These are phyloP conservation scores for Backusella westeae DNA, from an alignment of 192 early-diverging fungal genomes.

Conservation along the genomic window DNA sequence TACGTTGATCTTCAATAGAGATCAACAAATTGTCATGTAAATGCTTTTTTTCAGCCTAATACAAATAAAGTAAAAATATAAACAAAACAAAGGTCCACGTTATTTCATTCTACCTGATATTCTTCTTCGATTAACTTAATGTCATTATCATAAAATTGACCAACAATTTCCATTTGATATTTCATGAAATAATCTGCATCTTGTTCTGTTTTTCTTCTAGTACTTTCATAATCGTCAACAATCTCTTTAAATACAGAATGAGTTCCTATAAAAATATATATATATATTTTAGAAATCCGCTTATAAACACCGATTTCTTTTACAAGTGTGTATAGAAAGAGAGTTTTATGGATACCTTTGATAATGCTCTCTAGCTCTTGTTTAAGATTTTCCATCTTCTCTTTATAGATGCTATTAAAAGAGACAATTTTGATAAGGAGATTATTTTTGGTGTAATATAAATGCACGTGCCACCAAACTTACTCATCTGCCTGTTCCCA, in stretches of 20 bases:
- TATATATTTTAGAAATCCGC: not conserved
- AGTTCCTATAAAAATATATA: slow-evolving; percentile 9
- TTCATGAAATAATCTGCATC: slow-evolving; percentile 24
- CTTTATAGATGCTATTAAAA: slow-evolving; percentile 24
- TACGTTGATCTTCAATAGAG: slow-evolving; percentile 29
- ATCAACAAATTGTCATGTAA: slow-evolving; percentile 30
- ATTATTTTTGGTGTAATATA: not conserved
- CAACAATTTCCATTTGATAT: slow-evolving; percentile 21
- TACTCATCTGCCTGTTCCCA: slow-evolving; percentile 29
- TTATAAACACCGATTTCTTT: not conserved
- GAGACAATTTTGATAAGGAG: not conserved
- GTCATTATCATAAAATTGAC: slow-evolving; percentile 18
- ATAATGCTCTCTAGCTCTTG: slow-evolving; percentile 31
- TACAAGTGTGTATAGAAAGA: not conserved
- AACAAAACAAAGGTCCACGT: too few species aligned
- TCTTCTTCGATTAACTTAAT: slow-evolving; percentile 27
- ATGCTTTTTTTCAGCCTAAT: slow-evolving; percentile 19
- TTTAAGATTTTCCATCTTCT: slow-evolving; percentile 22
- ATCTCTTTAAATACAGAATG: slow-evolving; percentile 24
- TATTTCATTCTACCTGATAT: slow-evolving; percentile 8
- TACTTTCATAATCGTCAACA: slow-evolving; percentile 18
- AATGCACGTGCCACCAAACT: not conserved
- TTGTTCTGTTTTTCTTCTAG: slow-evolving; percentile 12
- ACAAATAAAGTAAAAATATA: not conserved
- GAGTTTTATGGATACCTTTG: slow-evolving; percentile 16